phyloP scores from a whole-genome alignment of 257 asterid genomes.

The Primulina eburnea region DNA sequence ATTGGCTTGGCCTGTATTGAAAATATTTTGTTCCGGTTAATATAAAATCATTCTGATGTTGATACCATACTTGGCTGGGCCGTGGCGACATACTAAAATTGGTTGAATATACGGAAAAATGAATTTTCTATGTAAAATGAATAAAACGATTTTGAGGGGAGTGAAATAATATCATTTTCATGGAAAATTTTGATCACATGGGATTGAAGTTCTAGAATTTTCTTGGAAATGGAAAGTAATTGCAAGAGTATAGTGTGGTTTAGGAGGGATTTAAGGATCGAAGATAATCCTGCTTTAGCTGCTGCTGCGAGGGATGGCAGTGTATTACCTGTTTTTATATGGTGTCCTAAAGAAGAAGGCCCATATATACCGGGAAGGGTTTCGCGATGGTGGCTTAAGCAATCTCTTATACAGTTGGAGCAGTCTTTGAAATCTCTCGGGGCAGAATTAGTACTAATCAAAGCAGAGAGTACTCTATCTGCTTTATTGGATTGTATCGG shows the following conservation, averaged over 20 bases:
- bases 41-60: slow-evolving; percentile 8
- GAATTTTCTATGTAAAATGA: background rate
- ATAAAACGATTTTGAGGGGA: background rate
- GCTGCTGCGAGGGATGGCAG: slow-evolving; percentile 75
- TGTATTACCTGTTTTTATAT: slow-evolving; percentile 71
- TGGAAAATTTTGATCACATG: background rate
- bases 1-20: background rate
- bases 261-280: slow-evolving; percentile 94
- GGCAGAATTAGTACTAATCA: slow-evolving; percentile 63
- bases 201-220: background rate
- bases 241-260: slow-evolving; percentile 80
- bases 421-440: slow-evolving; percentile 81
- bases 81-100: slow-evolving; percentile 3
- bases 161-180: background rate
- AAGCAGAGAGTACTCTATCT: slow-evolving; percentile 61
- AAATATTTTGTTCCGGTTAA: slow-evolving; percentile 16
- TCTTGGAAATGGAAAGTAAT: slow-evolving; percentile 50
- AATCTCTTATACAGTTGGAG: slow-evolving; percentile 69
- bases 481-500: slow-evolving; percentile 61
- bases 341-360: slow-evolving; percentile 93
- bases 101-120: background rate
- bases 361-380: slow-evolving; percentile 82
- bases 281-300: slow-evolving; percentile 92
- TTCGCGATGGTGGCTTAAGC: slow-evolving; percentile 97
- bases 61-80: background rate